Evolutionary conservation across 352 stramenopile genomes (phyloP), one percentile per base, ranked within the genome.

Genomic region (Paralagenidium karlingii): DNA sequence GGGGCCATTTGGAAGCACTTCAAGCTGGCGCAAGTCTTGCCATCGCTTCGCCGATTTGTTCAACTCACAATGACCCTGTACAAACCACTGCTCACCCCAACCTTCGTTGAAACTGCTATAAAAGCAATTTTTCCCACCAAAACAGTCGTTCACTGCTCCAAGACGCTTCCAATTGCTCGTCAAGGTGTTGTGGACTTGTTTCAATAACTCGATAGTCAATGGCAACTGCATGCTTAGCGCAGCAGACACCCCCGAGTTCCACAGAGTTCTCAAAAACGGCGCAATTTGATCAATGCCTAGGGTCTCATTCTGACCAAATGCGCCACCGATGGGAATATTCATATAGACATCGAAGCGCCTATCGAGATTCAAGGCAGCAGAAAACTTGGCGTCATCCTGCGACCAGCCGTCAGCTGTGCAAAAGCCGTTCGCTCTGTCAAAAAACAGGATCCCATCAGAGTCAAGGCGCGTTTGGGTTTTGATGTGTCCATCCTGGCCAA

Each of bases 331-430:
- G 38, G 77, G 63, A 21, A 77, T 58, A 3, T 63, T 63, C 60
- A 76, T 75, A 49, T 68, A 81, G 12, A 81, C 49, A 27, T 78
- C 63, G 38, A 63, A 77, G 5, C 63, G 58, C 15, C 52, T 54
- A 41, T 66, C 54, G 10, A 65, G 39, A 43, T 68, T 45, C 27
- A 64, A 58, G 1, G 57, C 61, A 38, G 59, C 54, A 9, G 50
- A 69, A 25, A 57, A 69, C 16, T 67, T 67, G 19, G 51, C 58
- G 18, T 69, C 58, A n/a, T 55, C 55, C 24, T 58, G 5, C 8
- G 40, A 45, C 67, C 63, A 81, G 12, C 56, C 58, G 45, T 81
- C 75, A 18, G 77, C 64, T 10, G 38, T 46, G 38, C 61, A 81
- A n/a, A 78, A 63, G 0, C 47, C 61, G 51, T 76, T 59, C 15